Percentiles rank a stretch among this genome's conserved stretches.
These are phyloP conservation scores for Curvularia spicifera DNA, from an alignment of 2,329 filamentous ascomycete genomes.

Conservation along the genomic window DNA sequence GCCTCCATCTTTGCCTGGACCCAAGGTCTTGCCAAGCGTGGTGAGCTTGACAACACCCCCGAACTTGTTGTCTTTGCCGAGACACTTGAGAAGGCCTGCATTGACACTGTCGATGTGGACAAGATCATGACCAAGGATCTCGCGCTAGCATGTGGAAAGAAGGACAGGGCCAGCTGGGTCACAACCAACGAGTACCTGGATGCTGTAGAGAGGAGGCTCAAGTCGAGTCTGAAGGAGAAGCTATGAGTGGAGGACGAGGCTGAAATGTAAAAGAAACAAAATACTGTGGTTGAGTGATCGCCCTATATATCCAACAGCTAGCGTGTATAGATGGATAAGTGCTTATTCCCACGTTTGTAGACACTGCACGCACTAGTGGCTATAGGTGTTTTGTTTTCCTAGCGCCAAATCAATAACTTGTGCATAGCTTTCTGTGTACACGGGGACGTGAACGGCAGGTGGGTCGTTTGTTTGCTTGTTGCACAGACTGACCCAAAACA, in stretches of 20 bases:
- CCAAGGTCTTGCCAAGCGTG: constrained; percentile 88
- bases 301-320: constrained; percentile 3
- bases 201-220: constrained; percentile 89
- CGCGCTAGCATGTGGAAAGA: constrained; percentile 92
- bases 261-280: not conserved
- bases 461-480: constrained; percentile 32
- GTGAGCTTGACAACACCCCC: constrained; percentile 89
- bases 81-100: constrained; percentile 87
- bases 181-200: constrained; percentile 89
- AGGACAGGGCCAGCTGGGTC: constrained; percentile 81
- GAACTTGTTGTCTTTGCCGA: constrained; percentile 92
- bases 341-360: constrained; percentile 7
- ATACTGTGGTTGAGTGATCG: constrained; percentile 6
- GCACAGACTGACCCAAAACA: constrained; percentile 33
- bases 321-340: constrained; percentile 5
- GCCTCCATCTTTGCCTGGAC: constrained; percentile 99
- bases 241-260: constrained; percentile 55
- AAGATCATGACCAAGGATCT: constrained; percentile 99
- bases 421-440: constrained; percentile 30
- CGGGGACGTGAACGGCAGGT: constrained; percentile 27
- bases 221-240: constrained; percentile 79
- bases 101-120: constrained; percentile 92
- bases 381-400: constrained; percentile 1
- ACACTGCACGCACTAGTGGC: not conserved
- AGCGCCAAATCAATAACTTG: constrained; percentile 6